Percentiles rank a stretch among this genome's conserved stretches.
Conservation (phyloP, 805 yeast species). For the Yamadazyma insecticola region DNA sequence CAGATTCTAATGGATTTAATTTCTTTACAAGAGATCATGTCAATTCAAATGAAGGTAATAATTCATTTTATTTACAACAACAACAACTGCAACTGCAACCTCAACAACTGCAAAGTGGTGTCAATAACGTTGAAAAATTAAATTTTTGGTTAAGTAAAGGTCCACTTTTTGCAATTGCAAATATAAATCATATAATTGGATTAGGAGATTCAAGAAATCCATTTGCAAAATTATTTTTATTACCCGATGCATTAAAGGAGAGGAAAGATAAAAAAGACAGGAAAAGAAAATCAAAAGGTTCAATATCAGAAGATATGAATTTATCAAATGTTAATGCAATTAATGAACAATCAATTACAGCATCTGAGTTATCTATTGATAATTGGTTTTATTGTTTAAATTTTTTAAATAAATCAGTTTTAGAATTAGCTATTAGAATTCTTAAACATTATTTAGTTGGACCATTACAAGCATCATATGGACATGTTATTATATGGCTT, state of each 20-base stretch:
- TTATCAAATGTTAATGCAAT: constrained; percentile 16
- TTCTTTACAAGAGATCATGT: constrained; percentile 46
- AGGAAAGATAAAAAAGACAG: constrained; percentile 69
- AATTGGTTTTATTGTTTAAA: constrained; percentile 59
- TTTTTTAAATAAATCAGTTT: constrained; percentile 55
- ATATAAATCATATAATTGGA: constrained; percentile 69
- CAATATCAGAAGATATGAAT: constrained; percentile 13
- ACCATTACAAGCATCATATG: constrained; percentile 64
- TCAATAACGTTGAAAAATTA: constrained; percentile 42
- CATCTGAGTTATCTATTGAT: constrained; percentile 27
- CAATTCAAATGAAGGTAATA: constrained; percentile 25
- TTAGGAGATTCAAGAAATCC: constrained; percentile 75
- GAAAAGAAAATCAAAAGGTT: constrained; percentile 42
- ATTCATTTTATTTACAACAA: constrained; percentile 29
- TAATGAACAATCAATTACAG: constrained; percentile 28
- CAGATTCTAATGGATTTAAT: constrained; percentile 59
- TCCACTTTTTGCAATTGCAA: constrained; percentile 70
- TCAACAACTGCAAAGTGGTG: constrained; percentile 13
- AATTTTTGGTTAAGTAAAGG: constrained; percentile 77
- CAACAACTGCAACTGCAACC: constrained; percentile 12
- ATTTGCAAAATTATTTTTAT: constrained; percentile 66
- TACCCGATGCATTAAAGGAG: constrained; percentile 69
- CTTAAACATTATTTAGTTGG: constrained; percentile 63
- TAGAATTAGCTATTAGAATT: constrained; percentile 67
- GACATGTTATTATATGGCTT: constrained; percentile 74